These are phyloP conservation scores for Coccomyxa sp. DNA, from an alignment of 139 green algal species.

Conservation along the genomic window DNA sequence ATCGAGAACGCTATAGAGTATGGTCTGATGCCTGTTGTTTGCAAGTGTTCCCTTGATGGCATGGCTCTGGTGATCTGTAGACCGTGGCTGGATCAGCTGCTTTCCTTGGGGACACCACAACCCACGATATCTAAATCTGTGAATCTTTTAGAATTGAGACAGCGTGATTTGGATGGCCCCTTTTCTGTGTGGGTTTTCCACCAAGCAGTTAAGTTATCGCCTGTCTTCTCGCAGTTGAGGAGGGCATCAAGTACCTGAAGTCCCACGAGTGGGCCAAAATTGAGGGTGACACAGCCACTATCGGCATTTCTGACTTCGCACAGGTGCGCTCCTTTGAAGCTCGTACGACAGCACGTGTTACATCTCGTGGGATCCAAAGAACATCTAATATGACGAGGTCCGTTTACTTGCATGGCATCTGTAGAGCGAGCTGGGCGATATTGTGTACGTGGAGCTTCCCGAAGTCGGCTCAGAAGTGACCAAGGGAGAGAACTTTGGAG, in stretches of 20 bases:
- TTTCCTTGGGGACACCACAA: no score
- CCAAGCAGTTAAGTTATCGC: not conserved
- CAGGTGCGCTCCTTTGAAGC: conserved; percentile 56
- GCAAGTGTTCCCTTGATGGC: no score
- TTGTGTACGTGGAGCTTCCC: conserved; percentile 98
- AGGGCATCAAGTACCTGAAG: conserved; percentile 68
- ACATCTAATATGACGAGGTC: no score
- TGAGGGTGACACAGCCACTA: conserved; percentile 76
- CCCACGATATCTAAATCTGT: no score
- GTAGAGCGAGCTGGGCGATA: conserved; percentile 88
- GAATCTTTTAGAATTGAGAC: no score
- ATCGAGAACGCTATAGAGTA: no score
- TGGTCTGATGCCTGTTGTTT: no score
- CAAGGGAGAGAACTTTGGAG: conserved; percentile 86
- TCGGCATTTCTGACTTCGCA: conserved; percentile 96
- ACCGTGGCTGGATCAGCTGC: no score
- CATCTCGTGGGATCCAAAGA: no score
- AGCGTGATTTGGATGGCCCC: no score
- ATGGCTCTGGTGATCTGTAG: no score
- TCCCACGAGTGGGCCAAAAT: conserved; percentile 89
- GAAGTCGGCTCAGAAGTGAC: conserved; percentile 82
- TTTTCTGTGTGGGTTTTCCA: no score
- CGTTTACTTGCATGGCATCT: not conserved
- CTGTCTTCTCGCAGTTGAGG: conserved; percentile 39
- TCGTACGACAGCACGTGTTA: not conserved